Evolutionary conservation across 2,329 filamentous ascomycete species (phyloP).

Genomic region (Lachnellula cervina): DNA sequence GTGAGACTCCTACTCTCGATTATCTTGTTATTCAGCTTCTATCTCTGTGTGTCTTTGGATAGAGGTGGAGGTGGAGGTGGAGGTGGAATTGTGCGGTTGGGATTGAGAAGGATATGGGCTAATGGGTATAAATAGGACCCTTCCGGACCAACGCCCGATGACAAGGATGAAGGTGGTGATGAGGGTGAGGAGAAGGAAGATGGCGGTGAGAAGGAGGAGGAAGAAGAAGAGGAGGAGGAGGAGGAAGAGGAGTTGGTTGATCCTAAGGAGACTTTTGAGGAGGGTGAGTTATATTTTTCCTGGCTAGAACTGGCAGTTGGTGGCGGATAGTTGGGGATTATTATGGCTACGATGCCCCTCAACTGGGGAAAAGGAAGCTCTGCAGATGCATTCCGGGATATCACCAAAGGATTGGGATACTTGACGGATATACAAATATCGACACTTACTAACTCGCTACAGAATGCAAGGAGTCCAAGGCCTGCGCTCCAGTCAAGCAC

Average conservation of each 20-base stretch:
- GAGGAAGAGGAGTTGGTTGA: constrained; percentile 77
- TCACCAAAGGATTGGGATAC: background rate
- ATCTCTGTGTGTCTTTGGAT: background rate
- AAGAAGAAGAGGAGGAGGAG: constrained; percentile 53
- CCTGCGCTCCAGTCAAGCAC: constrained; percentile 87
- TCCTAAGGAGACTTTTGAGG: constrained; percentile 81
- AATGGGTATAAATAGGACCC: constrained; percentile 10
- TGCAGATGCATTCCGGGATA: background rate
- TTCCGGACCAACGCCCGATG: background rate
- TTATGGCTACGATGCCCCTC: background rate
- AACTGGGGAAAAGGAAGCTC: background rate
- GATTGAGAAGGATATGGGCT: background rate
- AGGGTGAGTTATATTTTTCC: constrained; percentile 62
- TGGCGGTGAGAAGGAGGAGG: constrained; percentile 44
- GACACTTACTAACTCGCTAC: constrained; percentile 27
- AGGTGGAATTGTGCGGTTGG: background rate
- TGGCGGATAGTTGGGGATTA: background rate
- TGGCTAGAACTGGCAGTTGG: background rate
- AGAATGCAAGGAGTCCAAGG: constrained; percentile 87
- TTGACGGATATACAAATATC: background rate
- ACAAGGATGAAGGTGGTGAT: constrained; percentile 35
- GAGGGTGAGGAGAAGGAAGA: constrained; percentile 21
- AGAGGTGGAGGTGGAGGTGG: background rate
- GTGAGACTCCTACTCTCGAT: constrained; percentile 29
- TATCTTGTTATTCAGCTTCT: background rate